Evolutionary conservation across 2,329 filamentous ascomycete species (phyloP).

Genomic region (Trichoderma hamatum): DNA sequence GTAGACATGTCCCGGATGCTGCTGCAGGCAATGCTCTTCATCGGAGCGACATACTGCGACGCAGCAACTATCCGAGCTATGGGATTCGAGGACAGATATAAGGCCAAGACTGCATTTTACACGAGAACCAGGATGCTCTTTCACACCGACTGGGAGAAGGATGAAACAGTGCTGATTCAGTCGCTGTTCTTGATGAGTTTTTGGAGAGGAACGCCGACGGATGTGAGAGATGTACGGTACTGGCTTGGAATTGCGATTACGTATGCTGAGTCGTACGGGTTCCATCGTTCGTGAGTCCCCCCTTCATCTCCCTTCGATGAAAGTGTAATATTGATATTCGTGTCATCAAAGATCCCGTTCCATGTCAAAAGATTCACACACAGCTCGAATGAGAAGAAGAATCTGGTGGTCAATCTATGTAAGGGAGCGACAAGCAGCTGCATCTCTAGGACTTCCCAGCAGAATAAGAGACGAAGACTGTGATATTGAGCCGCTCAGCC

Average conservation of each 20-base stretch:
- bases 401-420: conserved; percentile 61
- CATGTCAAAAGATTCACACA: conserved; percentile 35
- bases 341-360: conserved; percentile 33
- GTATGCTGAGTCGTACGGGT: conserved; percentile 53
- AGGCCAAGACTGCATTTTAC: conserved; percentile 55
- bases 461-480: conserved; percentile 46
- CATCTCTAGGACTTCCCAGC: conserved; percentile 42
- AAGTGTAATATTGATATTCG: background rate
- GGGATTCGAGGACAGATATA: conserved; percentile 52
- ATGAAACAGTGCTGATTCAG: conserved; percentile 54
- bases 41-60: conserved; percentile 57
- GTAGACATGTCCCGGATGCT: conserved; percentile 52
- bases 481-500: conserved; percentile 42
- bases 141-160: conserved; percentile 56
- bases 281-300: conserved; percentile 45
- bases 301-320: background rate
- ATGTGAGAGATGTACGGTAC: conserved; percentile 53
- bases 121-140: conserved; percentile 55
- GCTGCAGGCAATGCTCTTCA: conserved; percentile 57
- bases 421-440: conserved; percentile 44
- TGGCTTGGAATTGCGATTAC: conserved; percentile 56
- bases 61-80: conserved; percentile 48
- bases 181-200: conserved; percentile 59
- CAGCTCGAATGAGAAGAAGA: conserved; percentile 45
- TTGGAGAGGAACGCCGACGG: conserved; percentile 54